A percentile compares a stretch with the other conserved stretches of the same genome.
phyloP scores from a whole-genome alignment of 805 yeast species.

The Myxozyma neotropica region DNA sequence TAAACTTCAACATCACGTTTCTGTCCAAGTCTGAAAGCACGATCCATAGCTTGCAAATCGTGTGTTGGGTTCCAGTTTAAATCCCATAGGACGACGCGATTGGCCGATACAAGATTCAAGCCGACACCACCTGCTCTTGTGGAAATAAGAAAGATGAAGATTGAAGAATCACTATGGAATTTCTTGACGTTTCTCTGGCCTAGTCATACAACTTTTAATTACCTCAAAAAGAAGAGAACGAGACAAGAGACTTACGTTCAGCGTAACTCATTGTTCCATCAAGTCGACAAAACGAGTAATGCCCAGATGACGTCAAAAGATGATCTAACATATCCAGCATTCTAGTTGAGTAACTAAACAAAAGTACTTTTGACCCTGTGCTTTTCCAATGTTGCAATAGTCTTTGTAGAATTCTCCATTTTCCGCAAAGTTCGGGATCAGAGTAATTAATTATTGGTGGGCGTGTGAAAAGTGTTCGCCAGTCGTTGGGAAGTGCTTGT shows the following conservation, averaged over 20 bases:
- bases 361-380: constrained; percentile 24
- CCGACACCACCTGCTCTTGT: constrained; percentile 32
- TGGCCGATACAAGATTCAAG: constrained; percentile 29
- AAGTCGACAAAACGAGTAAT: constrained; percentile 17
- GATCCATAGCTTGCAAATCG: constrained; percentile 31
- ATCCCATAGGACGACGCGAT: constrained; percentile 29
- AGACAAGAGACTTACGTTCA: constrained; percentile 9
- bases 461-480: constrained; percentile 7
- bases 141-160: constrained; percentile 24
- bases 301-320: constrained; percentile 8
- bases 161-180: constrained; percentile 16
- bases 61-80: constrained; percentile 33
- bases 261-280: constrained; percentile 22
- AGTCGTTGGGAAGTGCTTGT: constrained; percentile 18
- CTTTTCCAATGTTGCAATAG: constrained; percentile 17
- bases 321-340: constrained; percentile 23
- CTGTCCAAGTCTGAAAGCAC: constrained; percentile 31
- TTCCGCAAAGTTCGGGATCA: constrained; percentile 30
- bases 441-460: constrained; percentile 23
- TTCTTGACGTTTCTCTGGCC: constrained; percentile 26
- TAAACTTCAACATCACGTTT: constrained; percentile 29
- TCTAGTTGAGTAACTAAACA: constrained; percentile 27
- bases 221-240: neutral
- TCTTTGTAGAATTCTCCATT: constrained; percentile 22
- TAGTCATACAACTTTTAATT: neutral